phyloP scores from a whole-genome alignment of 495 filamentous ascomycete genomes.

The Echria macrotheca region DNA sequence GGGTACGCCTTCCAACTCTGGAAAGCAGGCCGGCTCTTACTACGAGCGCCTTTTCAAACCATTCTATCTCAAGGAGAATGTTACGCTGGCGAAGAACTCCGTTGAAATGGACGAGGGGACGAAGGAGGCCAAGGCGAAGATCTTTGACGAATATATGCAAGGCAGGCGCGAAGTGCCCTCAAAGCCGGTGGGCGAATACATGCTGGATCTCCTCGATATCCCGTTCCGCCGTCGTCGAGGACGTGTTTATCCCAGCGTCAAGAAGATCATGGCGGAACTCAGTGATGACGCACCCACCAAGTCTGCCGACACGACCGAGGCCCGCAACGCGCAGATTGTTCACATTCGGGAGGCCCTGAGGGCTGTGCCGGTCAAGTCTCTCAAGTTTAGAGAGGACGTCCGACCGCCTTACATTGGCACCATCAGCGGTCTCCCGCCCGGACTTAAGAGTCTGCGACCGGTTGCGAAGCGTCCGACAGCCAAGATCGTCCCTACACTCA shows the following conservation, averaged over 20 bases:
- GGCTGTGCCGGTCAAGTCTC: slow-evolving; percentile 63
- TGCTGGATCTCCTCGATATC: slow-evolving; percentile 55
- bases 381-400: slow-evolving; percentile 82
- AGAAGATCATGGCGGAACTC: slow-evolving; percentile 56
- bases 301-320: slow-evolving; percentile 34
- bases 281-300: slow-evolving; percentile 15
- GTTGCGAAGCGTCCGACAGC: slow-evolving; percentile 67
- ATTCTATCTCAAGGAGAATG: slow-evolving; percentile 68
- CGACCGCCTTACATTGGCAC: slow-evolving; percentile 89
- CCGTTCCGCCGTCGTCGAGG: slow-evolving; percentile 51
- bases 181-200: slow-evolving; percentile 34
- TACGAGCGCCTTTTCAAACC: slow-evolving; percentile 72
- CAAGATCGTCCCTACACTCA: slow-evolving; percentile 56
- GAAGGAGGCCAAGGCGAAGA: slow-evolving; percentile 44
- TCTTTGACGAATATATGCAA: slow-evolving; percentile 41
- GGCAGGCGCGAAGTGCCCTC: slow-evolving; percentile 28
- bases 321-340: slow-evolving; percentile 41
- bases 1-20: slow-evolving; percentile 17
- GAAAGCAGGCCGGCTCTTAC: slow-evolving; percentile 40
- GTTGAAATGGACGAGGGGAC: slow-evolving; percentile 53
- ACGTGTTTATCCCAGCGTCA: slow-evolving; percentile 48
- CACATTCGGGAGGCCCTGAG: slow-evolving; percentile 50
- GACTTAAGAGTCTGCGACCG: slow-evolving; percentile 37
- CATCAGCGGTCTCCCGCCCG: slow-evolving; percentile 54
- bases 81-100: slow-evolving; percentile 49